Evolutionary conservation across 1,139 yeast genomes (phyloP).

Genomic region (Zygoascus sp.): DNA sequence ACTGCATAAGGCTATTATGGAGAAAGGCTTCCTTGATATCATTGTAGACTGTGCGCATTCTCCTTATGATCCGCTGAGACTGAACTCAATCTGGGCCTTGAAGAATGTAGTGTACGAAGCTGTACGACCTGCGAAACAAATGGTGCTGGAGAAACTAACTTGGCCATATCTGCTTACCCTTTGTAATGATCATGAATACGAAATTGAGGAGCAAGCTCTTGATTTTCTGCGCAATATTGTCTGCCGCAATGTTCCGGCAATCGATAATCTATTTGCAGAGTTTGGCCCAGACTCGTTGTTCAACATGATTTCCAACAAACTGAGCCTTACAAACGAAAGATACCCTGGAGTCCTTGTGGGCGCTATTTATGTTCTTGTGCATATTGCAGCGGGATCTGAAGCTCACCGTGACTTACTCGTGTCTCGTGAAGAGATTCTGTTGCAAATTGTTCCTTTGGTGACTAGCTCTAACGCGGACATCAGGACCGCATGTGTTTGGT

Average conservation of each 20-base stretch:
- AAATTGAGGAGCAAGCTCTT: constrained; percentile 62
- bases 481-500: constrained; percentile 56
- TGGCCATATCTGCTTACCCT: constrained; percentile 48
- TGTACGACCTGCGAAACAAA: constrained; percentile 32
- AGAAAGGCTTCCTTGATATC: constrained; percentile 50
- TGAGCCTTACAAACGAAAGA: constrained; percentile 15
- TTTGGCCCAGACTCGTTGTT: constrained; percentile 33
- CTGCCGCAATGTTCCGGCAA: constrained; percentile 56
- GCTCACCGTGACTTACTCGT: constrained; percentile 45
- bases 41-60: constrained; percentile 40
- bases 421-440: constrained; percentile 40
- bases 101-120: constrained; percentile 50
- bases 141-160: constrained; percentile 43
- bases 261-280: constrained; percentile 40
- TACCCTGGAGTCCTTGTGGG: constrained; percentile 39
- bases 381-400: constrained; percentile 53
- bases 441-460: constrained; percentile 35
- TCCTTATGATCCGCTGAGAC: constrained; percentile 36
- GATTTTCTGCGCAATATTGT: constrained; percentile 73
- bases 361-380: constrained; percentile 51
- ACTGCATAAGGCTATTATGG: constrained; percentile 53
- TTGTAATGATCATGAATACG: constrained; percentile 46
- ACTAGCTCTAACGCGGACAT: constrained; percentile 40
- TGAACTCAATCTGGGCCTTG: constrained; percentile 53
- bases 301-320: constrained; percentile 26